Evolutionary conservation across 2,329 filamentous ascomycete genomes (phyloP).

Genomic region (Didymella pinodella): DNA sequence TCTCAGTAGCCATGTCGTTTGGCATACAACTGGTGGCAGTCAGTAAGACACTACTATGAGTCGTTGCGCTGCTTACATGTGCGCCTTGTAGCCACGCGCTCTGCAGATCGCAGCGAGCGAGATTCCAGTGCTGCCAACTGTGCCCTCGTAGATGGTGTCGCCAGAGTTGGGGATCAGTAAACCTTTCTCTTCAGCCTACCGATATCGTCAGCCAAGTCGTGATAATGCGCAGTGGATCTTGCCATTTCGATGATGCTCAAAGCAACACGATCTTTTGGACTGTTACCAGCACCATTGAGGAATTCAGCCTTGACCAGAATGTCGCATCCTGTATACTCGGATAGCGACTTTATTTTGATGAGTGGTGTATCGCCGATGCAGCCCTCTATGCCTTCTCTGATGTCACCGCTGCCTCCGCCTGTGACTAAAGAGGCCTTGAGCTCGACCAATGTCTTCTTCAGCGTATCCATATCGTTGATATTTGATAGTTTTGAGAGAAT

Average conservation of each 20-base stretch:
- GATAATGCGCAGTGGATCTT: conserved; percentile 19
- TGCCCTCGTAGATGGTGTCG: conserved; percentile 97
- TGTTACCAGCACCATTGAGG: conserved; percentile 91
- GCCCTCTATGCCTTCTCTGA: conserved; percentile 83
- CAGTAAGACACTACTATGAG: conserved; percentile 6
- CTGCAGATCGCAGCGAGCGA: conserved; percentile 88
- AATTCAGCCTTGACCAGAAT: conserved; percentile 96
- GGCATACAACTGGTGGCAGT: conserved; percentile 78
- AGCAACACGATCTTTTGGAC: conserved; percentile 94
- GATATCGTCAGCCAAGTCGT: conserved; percentile 13
- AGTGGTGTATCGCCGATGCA: conserved; percentile 94
- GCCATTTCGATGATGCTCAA: conserved; percentile 81
- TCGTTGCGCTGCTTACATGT: conserved; percentile 68
- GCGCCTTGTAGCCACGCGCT: conserved; percentile 86
- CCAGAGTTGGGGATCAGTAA: conserved; percentile 79
- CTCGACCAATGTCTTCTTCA: conserved; percentile 38
- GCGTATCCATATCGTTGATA: conserved; percentile 33
- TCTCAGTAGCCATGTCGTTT: conserved; percentile 86
- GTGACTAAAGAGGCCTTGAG: conserved; percentile 26
- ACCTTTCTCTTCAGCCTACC: conserved; percentile 76
- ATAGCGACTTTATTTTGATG: conserved; percentile 84
- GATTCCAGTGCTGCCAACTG: conserved; percentile 94
- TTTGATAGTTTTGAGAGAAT: conserved; percentile 33
- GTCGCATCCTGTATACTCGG: conserved; percentile 82
- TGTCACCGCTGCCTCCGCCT: conserved; percentile 40